A percentile compares a stretch with the other conserved stretches of the same genome.
Conservation (phyloP, 257 asterid species). For the Solanum pennellii region DNA sequence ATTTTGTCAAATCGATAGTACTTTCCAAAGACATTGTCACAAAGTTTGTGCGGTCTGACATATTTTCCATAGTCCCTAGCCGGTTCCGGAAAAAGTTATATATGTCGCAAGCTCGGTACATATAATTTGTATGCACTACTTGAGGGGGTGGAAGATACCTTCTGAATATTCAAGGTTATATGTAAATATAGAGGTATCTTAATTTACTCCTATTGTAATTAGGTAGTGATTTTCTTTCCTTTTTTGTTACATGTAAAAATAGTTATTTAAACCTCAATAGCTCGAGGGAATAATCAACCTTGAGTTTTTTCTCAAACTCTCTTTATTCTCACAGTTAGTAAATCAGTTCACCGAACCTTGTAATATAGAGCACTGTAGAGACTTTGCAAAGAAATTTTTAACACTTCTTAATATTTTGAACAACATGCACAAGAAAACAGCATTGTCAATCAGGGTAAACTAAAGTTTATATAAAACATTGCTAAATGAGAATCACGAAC, state of each 20-base stretch:
- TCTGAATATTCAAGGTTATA: background rate
- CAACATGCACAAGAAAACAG: background rate
- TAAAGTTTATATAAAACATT: background rate
- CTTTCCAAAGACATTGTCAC: too few species aligned
- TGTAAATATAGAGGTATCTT: background rate
- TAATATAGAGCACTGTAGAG: background rate
- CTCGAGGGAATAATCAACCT: background rate
- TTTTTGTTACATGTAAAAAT: background rate
- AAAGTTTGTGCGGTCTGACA: too few species aligned
- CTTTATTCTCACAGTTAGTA: background rate
- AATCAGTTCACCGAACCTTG: background rate
- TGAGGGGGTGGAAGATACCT: background rate
- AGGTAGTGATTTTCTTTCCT: background rate
- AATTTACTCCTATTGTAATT: background rate
- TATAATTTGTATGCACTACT: background rate
- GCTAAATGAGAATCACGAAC: constrained; percentile 18
- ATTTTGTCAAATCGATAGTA: background rate
- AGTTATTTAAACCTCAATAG: background rate
- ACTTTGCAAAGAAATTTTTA: background rate
- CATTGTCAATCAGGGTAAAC: background rate
- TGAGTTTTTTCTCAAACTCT: background rate
- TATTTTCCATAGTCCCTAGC: background rate
- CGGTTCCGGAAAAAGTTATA: background rate
- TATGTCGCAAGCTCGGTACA: background rate
- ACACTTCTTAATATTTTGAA: background rate